Evolutionary conservation across 1,139 yeast species (phyloP).

Genomic region (Blastobotrys arbuscula): DNA sequence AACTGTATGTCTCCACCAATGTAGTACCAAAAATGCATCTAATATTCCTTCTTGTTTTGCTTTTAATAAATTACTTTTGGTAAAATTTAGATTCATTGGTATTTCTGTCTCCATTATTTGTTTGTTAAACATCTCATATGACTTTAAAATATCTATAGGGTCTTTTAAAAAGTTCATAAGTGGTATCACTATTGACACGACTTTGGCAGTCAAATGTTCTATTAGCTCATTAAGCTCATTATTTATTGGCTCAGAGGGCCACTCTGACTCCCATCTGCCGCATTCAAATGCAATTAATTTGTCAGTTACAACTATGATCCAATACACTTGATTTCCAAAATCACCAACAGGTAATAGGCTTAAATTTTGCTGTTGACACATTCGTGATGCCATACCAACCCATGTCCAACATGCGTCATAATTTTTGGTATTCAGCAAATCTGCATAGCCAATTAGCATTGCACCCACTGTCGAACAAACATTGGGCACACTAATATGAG

Average conservation of each 20-base stretch:
- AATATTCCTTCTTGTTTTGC: background rate
- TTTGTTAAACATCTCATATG: background rate
- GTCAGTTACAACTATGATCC: slow-evolving; percentile 1
- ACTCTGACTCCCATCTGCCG: background rate
- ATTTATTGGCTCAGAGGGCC: background rate
- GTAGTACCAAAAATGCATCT: background rate
- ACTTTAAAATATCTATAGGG: background rate
- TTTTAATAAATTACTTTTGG: background rate
- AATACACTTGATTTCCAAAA: slow-evolving; percentile 5
- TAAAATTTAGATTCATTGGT: background rate
- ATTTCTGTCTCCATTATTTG: background rate
- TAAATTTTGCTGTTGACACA: slow-evolving; percentile 1
- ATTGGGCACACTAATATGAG: slow-evolving; percentile 1
- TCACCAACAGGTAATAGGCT: background rate
- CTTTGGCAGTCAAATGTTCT: background rate
- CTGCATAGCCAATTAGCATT: slow-evolving; percentile 5
- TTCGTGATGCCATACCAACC: slow-evolving; percentile 6
- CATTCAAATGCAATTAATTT: background rate
- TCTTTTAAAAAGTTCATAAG: slow-evolving; percentile 1
- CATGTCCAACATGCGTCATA: slow-evolving; percentile 3
- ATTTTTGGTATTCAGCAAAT: background rate
- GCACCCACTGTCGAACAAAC: background rate
- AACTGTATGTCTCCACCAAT: slow-evolving; percentile 6
- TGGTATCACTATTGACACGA: background rate
- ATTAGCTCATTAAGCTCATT: background rate